phyloP scores from a whole-genome alignment of 306 rosid genomes.

The Herpetospermum pedunculosum region DNA sequence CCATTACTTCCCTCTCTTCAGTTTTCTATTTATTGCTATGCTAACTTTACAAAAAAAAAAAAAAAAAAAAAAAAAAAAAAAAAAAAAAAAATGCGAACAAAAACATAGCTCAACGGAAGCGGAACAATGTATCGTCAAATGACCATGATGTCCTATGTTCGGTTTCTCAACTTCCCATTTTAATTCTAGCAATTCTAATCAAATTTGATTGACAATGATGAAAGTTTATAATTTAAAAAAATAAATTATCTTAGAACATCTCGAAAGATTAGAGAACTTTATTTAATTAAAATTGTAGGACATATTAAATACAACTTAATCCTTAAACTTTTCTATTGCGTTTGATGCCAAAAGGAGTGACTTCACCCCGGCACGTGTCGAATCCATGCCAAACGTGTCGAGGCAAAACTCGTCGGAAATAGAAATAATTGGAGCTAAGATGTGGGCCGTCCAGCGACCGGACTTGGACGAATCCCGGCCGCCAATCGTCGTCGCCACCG shows the following conservation, averaged over 20 bases:
- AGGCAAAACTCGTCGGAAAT: conserved; percentile 47
- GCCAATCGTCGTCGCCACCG: conserved; percentile 61
- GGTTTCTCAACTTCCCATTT: not conserved
- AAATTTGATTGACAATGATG: not conserved
- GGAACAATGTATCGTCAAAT: too few relatives aligned
- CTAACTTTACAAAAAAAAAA: not conserved
- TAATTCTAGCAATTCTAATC: not conserved
- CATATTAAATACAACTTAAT: not conserved
- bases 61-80: too few relatives aligned
- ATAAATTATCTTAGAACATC: too few relatives aligned
- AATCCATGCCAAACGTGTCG: conserved; percentile 72
- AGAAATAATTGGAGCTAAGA: conserved; percentile 47
- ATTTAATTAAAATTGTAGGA: not conserved
- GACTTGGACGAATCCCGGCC: conserved; percentile 61
- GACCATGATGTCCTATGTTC: too few relatives aligned
- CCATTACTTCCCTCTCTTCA: not conserved
- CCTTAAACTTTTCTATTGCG: conserved; percentile 26
- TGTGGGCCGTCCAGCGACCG: conserved; percentile 27
- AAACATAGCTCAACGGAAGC: too few relatives aligned
- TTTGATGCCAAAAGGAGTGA: conserved; percentile 58
- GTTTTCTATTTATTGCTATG: not conserved
- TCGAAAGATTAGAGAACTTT: not conserved
- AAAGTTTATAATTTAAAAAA: not conserved
- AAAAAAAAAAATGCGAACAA: too few relatives aligned
- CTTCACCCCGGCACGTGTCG: conserved; percentile 49